Base-by-base conservation (phyloP, 352 stramenopile species). In the Phytopythium chamaehyphon region DNA sequence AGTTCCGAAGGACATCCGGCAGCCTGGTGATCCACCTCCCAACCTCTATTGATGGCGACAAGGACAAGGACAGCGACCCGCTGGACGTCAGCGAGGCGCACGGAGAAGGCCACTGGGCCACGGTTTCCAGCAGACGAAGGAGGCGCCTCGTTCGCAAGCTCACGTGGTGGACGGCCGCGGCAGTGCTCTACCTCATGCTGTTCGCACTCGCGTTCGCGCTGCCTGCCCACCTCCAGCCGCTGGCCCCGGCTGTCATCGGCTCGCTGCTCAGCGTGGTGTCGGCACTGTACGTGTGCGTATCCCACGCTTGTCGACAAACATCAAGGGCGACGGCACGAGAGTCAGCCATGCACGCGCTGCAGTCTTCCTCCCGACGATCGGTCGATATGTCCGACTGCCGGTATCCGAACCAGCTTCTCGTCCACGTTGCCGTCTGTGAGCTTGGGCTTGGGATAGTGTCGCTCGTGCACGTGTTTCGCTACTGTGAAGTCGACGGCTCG, bases 341-440 rank as follows among this genome's bases (percentile, higher is more conserved):
- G 73, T 47, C 40, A 11, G 4, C 40, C n/a, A 24, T 31, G 2
- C 22, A 9, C 5, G 22, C 39, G 7, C 8, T 15, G 19, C 23
- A 24, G 6, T 24, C 43, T 3, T 24, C 43, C 6, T n/a, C 16
- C 5, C 12, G 8, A 3, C 43, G 43, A 2, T 23, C 43, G 21
- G 24, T 38, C 8, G 43, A 37, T 28, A 23, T 16, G 23, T 3
- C 43, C 0, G 43, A 48, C 43, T 38, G 43, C 43, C 43, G 43
- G 15, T 48, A 51, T 55, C 79, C 79, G 12, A 90, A 90, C 51
- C 74, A 88, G 18, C 61, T 88, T 19, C 57, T 90, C 23, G 74
- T 83, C 19, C 83, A 75, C 62, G 76, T 88, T 9, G 76, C 76
- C 10, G 24, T 78, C 10, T 86, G 76, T 33, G 79, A 88, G 51